Conservation (phyloP, 2,329 filamentous ascomycete genomes). For the Fusarium coicis region DNA sequence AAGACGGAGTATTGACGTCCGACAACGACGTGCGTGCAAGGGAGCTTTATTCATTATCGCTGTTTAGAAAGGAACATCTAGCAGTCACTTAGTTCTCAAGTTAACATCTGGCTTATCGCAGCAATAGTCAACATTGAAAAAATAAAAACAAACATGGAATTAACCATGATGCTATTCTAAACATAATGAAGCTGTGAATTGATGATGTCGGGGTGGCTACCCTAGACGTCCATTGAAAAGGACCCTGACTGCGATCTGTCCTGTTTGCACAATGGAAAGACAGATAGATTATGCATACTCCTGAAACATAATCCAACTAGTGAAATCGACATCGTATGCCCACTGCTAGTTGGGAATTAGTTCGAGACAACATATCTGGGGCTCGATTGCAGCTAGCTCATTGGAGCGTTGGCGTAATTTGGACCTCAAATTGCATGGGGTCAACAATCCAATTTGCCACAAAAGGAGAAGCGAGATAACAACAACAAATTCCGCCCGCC, state of each 20-base stretch:
- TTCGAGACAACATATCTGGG: not conserved
- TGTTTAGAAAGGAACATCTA: accelerated
- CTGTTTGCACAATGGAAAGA: not conserved
- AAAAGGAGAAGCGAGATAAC: constrained; percentile 22
- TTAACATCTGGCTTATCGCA: accelerated
- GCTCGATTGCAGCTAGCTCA: not conserved
- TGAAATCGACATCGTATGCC: not conserved
- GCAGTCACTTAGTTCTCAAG: not conserved
- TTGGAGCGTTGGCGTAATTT: constrained; percentile 3
- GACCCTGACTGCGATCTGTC: not conserved
- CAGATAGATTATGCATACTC: not conserved
- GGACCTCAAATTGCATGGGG: not conserved
- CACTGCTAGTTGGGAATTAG: not conserved
- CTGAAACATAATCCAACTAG: not conserved
- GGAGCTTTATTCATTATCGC: accelerated
- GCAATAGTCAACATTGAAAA: not conserved
- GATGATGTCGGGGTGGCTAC: not conserved
- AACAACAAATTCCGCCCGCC: not conserved
- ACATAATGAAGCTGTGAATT: accelerated
- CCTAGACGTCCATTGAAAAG: not conserved
- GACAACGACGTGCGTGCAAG: not conserved
- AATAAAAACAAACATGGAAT: not conserved
- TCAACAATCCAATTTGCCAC: constrained; percentile 10
- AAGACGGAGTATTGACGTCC: not conserved
- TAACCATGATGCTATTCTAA: too few relatives aligned